Conservation (phyloP, 2,329 filamentous ascomycete species). For the Colletotrichum scovillei region DNA sequence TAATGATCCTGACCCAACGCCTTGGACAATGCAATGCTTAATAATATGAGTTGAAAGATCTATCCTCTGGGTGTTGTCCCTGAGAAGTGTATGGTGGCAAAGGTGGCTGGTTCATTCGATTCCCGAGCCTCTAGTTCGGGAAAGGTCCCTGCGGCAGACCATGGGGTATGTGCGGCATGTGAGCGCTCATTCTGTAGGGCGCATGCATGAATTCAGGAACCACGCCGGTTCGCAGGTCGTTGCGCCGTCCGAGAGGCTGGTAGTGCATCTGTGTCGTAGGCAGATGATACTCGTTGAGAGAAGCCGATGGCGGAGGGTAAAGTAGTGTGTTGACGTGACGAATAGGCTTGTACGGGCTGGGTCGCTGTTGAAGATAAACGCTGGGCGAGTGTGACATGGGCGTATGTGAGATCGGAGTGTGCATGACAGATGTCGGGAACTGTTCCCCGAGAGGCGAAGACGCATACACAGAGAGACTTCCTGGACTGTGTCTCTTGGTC, state of each 20-base stretch:
- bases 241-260: slow-evolving; percentile 77
- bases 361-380: slow-evolving; percentile 86
- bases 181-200: slow-evolving; percentile 25
- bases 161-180: slow-evolving; percentile 34
- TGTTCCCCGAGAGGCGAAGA: slow-evolving; percentile 79
- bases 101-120: not conserved
- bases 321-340: slow-evolving; percentile 91
- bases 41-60: slow-evolving; percentile 17
- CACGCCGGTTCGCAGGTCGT: slow-evolving; percentile 76
- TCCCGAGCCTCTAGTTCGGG: slow-evolving; percentile 46
- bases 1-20: slow-evolving; percentile 35
- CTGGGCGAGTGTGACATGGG: slow-evolving; percentile 86
- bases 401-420: slow-evolving; percentile 68
- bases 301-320: slow-evolving; percentile 84
- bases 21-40: slow-evolving; percentile 35
- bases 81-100: not conserved
- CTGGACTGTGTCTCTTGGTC: slow-evolving; percentile 64
- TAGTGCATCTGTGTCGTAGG: slow-evolving; percentile 83
- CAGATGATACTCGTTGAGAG: slow-evolving; percentile 79
- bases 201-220: slow-evolving; percentile 69
- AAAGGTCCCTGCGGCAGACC: slow-evolving; percentile 45
- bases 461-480: slow-evolving; percentile 62
- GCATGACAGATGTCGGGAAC: slow-evolving; percentile 63
- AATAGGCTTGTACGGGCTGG: slow-evolving; percentile 92
- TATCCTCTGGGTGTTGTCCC: not conserved